Evolutionary conservation across 345 rosid species (phyloP), one percentile per base, ranked within the genome.

Genomic region (Populus davidiana): DNA sequence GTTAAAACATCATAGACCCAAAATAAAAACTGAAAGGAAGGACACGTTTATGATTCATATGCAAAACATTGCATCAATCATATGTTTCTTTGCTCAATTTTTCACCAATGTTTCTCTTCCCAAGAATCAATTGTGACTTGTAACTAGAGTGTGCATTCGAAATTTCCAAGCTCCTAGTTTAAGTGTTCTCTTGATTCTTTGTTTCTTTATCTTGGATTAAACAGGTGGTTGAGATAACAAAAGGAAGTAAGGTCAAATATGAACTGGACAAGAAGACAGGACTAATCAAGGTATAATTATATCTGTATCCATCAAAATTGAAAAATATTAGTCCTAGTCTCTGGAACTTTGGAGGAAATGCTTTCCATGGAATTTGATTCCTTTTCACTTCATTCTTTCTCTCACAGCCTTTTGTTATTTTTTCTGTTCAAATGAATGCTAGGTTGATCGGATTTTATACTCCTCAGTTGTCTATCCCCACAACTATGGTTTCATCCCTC

Each of bases 401-500:
- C 56, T 72, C 54, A 74, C 66, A 61, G 14, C 18, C 35, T 44
- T 78, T 31, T n/a, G 7, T 73, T 79, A 13, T 18, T 47, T 43
- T 70, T 29, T 49, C 25, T 67, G 65, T 83, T 31, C 66, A 47
- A 67, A 73, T 71, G 23, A 25, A 74, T 81, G 75, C 63, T 76
- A 93, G 98, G 98, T 95, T 62, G 98, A 95, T 74, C 86, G 99
- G 14, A 49, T 95, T 67, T 80, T 95, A 70, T 95, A 93, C 82
- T 95, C 99, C 6, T 95, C 99, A 0, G 98, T 95, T 76, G 99
- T 95, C n/a, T 95, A 95, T 82, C 99, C 99, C 54, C 99, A 95
- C 78, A 95, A 95, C 90, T 95, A 95, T n/a, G 99, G 99, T 56
- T 95, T 95, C 85, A 88, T 93, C 74, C 98, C 99, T 11, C 84